Evolutionary conservation across 805 yeast species (phyloP).

Genomic region (Saccharomyces paradoxus): DNA sequence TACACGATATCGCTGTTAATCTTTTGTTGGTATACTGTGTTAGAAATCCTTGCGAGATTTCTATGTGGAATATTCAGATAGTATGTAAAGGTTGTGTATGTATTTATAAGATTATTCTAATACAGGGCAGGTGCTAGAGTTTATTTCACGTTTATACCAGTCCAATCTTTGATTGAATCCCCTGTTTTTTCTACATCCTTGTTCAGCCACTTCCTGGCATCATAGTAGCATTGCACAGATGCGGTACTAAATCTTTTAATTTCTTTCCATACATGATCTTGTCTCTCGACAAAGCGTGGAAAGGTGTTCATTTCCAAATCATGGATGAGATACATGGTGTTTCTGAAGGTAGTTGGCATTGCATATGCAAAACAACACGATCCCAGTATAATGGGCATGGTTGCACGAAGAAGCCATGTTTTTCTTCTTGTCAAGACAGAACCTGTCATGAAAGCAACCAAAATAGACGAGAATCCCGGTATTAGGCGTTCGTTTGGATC

Average conservation of each 20-base stretch:
- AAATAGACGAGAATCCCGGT: slow-evolving; percentile 49
- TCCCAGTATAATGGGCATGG: slow-evolving; percentile 47
- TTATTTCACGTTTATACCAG: slow-evolving; percentile 16
- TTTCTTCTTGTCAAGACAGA: slow-evolving; percentile 50
- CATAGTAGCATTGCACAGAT: background rate
- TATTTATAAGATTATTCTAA: background rate
- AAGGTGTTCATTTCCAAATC: slow-evolving; percentile 37
- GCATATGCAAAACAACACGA: slow-evolving; percentile 44
- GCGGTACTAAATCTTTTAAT: background rate
- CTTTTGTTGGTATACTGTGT: background rate
- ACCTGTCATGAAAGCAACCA: slow-evolving; percentile 53
- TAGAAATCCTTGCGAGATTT: background rate
- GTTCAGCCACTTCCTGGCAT: background rate
- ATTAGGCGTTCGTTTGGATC: slow-evolving; percentile 47
- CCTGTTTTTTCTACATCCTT: slow-evolving; percentile 1
- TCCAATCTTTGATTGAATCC: slow-evolving; percentile 16
- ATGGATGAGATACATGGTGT: slow-evolving; percentile 41
- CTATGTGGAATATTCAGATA: background rate
- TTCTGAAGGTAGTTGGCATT: slow-evolving; percentile 50
- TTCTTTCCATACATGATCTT: slow-evolving; percentile 12
- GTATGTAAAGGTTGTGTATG: background rate
- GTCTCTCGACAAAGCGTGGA: slow-evolving; percentile 21
- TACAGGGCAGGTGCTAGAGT: background rate
- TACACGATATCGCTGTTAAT: background rate
- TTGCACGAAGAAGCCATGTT: slow-evolving; percentile 38